Base-by-base conservation (phyloP, 2,329 filamentous ascomycete species). In the Zymoseptoria tritici region DNA sequence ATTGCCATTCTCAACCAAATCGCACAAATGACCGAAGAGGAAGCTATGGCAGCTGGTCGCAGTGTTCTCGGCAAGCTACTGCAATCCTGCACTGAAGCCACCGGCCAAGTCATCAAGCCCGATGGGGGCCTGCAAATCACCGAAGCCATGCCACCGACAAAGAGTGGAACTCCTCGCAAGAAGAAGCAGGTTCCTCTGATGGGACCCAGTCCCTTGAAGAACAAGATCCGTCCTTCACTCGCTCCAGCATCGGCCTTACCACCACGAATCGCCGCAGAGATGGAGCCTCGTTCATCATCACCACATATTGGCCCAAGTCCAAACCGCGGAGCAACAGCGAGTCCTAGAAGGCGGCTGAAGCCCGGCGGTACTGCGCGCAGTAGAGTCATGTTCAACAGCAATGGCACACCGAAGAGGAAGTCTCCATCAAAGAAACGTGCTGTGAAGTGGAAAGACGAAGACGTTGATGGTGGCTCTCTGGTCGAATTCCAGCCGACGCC, bases 401-500 rank as follows among this genome's bases (percentile, higher is more conserved):
- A 55, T 29, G 95, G 95, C 70, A 91, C 91, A 1, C 91, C 91
- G 0, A 86, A 87, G 58, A 96, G 89, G 76, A 87, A 87, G 74
- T 81, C 83, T 9, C 83, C 86, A 0, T 74, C 74, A 46, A 83
- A 83, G 67, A 91, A 91, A 75, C 84, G 92, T 61, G 87, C 83
- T 52, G 93, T 99, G 5, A 85, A 93, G 64, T 99, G 94, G 94
- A 86, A 90, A 60, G 91, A 96, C 69, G 94, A 97, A 68, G 90
- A 87, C 2, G 88, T 95, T 70, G 85, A 93, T 56, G 92, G 91
- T 22, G 86, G 87, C 29, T 59, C 67, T 0, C 78, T 97, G 58
- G 91, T 89, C 9, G 94, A 97, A 72, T 97, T 93, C 71, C 90
- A 93, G 70, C 90, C 91, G 76, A 97, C 93, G 2, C 93, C 94